phyloP scores from a whole-genome alignment of 1,284 basidiomycete genomes.

The Exobasidium cylindrosporum region DNA sequence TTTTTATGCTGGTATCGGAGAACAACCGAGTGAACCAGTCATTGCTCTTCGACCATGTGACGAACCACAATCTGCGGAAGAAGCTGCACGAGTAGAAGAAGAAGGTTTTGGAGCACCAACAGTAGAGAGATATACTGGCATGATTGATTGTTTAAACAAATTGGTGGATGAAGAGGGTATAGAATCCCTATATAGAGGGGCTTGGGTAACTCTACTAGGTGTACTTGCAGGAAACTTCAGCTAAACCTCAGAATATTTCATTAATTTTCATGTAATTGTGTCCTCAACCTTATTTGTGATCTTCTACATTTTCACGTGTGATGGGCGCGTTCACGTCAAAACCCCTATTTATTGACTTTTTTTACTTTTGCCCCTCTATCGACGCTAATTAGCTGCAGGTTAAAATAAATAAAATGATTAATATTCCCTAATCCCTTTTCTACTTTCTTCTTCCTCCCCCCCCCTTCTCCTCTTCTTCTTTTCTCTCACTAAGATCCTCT shows the following conservation, averaged over 20 bases:
- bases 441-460: neutral
- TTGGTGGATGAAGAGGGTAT: constrained; percentile 51
- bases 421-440: too few relatives aligned
- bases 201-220: constrained; percentile 43
- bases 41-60: constrained; percentile 52
- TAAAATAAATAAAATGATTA: too few relatives aligned
- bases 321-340: too few relatives aligned
- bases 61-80: constrained; percentile 20
- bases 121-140: constrained; percentile 43
- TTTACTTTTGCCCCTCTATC: too few relatives aligned
- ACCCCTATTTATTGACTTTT: too few relatives aligned
- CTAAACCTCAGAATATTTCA: too few relatives aligned
- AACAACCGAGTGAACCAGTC: constrained; percentile 41
- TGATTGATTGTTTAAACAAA: constrained; percentile 49
- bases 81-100: constrained; percentile 33
- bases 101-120: constrained; percentile 48
- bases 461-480: neutral
- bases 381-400: too few relatives aligned
- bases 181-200: constrained; percentile 48
- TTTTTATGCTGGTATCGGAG: neutral
- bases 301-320: too few relatives aligned
- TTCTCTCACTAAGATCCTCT: neutral
- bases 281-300: too few relatives aligned
- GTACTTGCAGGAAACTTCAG: constrained; percentile 10
- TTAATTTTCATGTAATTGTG: too few relatives aligned